Base-by-base conservation (phyloP, 176 grass and related monocot species). In the maize (Zea mays) region DNA sequence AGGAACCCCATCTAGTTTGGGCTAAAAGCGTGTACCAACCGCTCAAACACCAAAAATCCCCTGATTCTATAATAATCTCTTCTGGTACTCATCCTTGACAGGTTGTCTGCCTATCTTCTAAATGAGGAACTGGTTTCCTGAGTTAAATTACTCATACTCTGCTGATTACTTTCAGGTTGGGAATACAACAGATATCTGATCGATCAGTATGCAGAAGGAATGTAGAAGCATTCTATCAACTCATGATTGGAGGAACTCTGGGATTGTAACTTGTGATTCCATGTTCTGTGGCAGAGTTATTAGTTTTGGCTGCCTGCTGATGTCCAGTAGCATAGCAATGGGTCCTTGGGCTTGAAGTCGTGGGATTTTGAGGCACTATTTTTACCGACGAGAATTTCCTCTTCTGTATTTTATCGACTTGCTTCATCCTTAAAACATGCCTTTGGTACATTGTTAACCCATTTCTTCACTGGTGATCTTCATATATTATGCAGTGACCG, bases 341-440 rank as follows among this genome's bases (percentile, higher is more conserved):
- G 27, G 27, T 47, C 15, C 15, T 9, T 78, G 35, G 37, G 11
- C n/a, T 62, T 77, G 64, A 76, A 37, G 64, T 17, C 16, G 14
- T 50, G 44, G 44, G 8, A 64, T 49, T 21, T 52, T 54, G 6
- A 78, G 47, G 35, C 5, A 8, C 10, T 78, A 61, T 66, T 52
- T 52, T 65, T 52, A 4, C 75, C 40, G 10, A 51, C 21, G 16
- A 78, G 61, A 78, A 51, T 78, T 78, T 65, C 1, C 45, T 52
- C 45, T 51, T 52, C 17, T 78, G 47, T 46, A 63, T 46, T 47
- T 4, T 43, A 49, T 77, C n/a, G 4, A 64, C 21, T 19, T 27
- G 33, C 11, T 34, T 61, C 8, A 35, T 48, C 27, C 21, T 36
- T 63, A 17, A 1, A 42, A 37, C 74, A 61, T 75, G 56, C 4